Conservation (phyloP, 768 basidiomycete genomes). For the Agaricus subrufescens region DNA sequence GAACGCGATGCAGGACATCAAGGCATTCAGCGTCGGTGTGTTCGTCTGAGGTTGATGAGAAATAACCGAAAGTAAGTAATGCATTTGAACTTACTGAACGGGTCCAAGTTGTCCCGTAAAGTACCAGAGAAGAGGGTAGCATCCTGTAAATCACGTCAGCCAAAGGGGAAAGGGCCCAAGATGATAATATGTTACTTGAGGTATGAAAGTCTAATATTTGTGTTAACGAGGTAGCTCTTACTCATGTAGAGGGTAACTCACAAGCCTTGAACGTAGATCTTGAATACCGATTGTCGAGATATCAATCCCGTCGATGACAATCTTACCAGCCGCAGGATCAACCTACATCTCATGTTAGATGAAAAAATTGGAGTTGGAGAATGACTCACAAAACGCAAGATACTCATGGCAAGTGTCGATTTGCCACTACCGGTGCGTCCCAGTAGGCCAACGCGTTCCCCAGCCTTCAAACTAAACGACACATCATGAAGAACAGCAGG, state of each 20-base stretch:
- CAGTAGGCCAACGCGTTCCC: slow-evolving; percentile 74
- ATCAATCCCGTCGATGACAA: slow-evolving; percentile 85
- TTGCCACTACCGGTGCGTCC: slow-evolving; percentile 81
- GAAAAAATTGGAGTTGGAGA: neutral
- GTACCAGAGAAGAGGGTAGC: slow-evolving; percentile 80
- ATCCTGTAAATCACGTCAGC: slow-evolving; percentile 32
- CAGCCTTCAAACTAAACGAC: slow-evolving; percentile 66
- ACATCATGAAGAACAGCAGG: slow-evolving; percentile 75
- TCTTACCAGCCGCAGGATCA: slow-evolving; percentile 71
- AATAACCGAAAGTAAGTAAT: neutral
- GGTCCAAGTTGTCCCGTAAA: slow-evolving; percentile 70
- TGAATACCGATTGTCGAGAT: slow-evolving; percentile 82
- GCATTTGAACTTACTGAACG: slow-evolving; percentile 44
- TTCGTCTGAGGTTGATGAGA: slow-evolving; percentile 42
- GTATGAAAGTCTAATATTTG: slow-evolving; percentile 65
- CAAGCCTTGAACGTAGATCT: slow-evolving; percentile 73
- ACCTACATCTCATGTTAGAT: slow-evolving; percentile 32
- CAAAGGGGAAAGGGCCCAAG: neutral
- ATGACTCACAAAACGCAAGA: slow-evolving; percentile 71
- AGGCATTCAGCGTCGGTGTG: slow-evolving; percentile 76
- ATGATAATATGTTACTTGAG: slow-evolving; percentile 35
- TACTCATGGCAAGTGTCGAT: slow-evolving; percentile 81
- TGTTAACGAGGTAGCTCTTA: neutral
- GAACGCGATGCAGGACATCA: slow-evolving; percentile 79
- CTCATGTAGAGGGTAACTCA: slow-evolving; percentile 25